Conservation (phyloP, 805 yeast genomes). For the Saturnispora gosingensis region DNA sequence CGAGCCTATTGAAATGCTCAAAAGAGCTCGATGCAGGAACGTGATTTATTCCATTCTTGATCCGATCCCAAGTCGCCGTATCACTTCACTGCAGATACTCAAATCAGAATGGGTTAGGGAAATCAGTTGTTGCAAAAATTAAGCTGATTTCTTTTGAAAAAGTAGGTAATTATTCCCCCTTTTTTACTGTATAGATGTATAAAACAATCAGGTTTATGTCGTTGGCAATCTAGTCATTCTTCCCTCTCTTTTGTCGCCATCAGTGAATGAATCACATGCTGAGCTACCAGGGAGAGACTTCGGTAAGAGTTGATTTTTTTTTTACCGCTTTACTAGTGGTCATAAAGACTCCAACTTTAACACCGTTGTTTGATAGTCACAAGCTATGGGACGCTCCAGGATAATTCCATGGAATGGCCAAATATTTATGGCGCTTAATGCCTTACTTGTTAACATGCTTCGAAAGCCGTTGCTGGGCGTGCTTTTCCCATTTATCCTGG, state of each 20-base stretch:
- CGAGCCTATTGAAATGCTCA: slow-evolving; percentile 80
- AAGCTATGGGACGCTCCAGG: neutral
- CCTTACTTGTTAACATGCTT: neutral
- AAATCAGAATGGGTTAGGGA: slow-evolving; percentile 96
- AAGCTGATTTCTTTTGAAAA: neutral
- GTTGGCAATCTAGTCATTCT: neutral
- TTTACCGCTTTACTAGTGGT: neutral
- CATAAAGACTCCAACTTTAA: neutral
- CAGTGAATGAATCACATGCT: neutral
- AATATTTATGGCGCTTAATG: neutral
- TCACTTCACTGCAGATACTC: slow-evolving; percentile 78
- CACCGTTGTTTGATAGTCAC: neutral
- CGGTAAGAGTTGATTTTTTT: neutral
- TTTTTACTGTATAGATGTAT: neutral
- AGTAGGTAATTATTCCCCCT: neutral
- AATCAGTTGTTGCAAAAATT: slow-evolving; percentile 56
- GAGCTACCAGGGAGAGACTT: neutral
- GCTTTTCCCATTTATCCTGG: neutral
- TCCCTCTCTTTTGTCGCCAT: neutral
- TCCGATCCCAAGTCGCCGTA: slow-evolving; percentile 80
- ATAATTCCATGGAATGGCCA: neutral
- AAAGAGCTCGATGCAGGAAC: slow-evolving; percentile 82
- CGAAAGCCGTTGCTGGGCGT: neutral
- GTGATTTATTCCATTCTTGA: slow-evolving; percentile 90
- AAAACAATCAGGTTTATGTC: neutral